phyloP scores from a whole-genome alignment of 345 rosid species.

The Eucalyptus curtisii region DNA sequence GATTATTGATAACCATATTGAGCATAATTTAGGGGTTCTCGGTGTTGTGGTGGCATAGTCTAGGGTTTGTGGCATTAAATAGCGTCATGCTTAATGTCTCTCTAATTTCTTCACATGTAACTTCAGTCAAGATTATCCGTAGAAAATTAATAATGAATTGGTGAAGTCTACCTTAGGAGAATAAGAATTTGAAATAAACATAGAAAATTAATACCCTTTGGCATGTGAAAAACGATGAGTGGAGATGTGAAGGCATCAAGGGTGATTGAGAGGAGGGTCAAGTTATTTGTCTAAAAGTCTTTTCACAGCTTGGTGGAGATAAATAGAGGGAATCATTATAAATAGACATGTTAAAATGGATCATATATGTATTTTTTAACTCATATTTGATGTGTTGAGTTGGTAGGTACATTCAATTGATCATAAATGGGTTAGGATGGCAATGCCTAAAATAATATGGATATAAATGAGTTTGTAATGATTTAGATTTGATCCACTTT shows the following conservation, averaged over 20 bases:
- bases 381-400: not conserved
- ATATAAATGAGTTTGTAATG: accelerated
- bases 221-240: not conserved
- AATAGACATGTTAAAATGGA: not conserved
- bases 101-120: not conserved
- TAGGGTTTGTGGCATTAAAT: not conserved
- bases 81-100: not conserved
- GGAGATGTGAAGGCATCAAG: not conserved
- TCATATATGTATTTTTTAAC: accelerated
- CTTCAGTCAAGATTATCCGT: not conserved
- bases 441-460: too few relatives aligned
- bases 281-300: not conserved
- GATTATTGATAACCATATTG: not conserved
- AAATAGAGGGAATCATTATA: not conserved
- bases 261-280: not conserved
- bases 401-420: too few relatives aligned
- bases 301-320: not conserved
- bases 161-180: not conserved
- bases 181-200: not conserved
- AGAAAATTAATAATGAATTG: not conserved
- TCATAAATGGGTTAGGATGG: too few relatives aligned
- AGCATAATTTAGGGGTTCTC: not conserved
- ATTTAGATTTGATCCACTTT: too few relatives aligned
- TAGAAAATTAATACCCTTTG: not conserved
- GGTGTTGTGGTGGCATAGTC: not conserved